Conservation (phyloP, 2,329 filamentous ascomycete species). For the Podosphaera aphanis region DNA sequence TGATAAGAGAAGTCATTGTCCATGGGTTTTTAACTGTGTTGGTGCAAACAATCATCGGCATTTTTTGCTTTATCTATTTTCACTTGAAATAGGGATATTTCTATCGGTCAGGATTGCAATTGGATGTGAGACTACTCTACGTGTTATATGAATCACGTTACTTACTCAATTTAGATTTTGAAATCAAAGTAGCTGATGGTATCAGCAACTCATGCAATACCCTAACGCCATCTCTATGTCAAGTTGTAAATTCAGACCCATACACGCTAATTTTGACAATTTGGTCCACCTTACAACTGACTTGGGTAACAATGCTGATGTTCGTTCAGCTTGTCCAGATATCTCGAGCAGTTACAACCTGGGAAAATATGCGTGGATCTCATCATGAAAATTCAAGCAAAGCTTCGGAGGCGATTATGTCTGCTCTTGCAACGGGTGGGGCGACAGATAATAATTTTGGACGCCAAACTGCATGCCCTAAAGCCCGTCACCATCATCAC, state of each 20-base stretch:
- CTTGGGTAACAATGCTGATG: conserved; percentile 93
- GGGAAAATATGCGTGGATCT: conserved; percentile 80
- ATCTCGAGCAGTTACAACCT: conserved; percentile 79
- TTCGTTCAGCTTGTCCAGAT: conserved; percentile 87
- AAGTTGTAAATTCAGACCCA: conserved; percentile 53
- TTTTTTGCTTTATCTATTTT: conserved; percentile 76
- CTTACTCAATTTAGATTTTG: conserved; percentile 32
- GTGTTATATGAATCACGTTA: neutral
- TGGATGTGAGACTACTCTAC: conserved; percentile 31
- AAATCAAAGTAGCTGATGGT: conserved; percentile 23
- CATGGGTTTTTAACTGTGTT: conserved; percentile 93
- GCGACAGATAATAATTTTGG: conserved; percentile 41
- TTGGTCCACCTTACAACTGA: conserved; percentile 66
- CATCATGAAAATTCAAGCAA: conserved; percentile 31
- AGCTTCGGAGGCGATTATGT: conserved; percentile 35
- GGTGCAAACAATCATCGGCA: conserved; percentile 90
- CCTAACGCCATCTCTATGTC: conserved; percentile 52
- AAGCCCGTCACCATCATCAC: conserved; percentile 27
- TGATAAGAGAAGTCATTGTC: conserved; percentile 49
- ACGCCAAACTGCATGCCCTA: conserved; percentile 30
- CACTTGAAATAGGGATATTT: conserved; percentile 51
- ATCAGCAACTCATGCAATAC: conserved; percentile 42
- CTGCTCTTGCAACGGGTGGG: conserved; percentile 51
- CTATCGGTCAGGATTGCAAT: conserved; percentile 49
- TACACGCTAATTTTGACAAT: conserved; percentile 60